Evolutionary conservation across 2,329 filamentous ascomycete genomes (phyloP).

Genomic region (Phoma herbarum): DNA sequence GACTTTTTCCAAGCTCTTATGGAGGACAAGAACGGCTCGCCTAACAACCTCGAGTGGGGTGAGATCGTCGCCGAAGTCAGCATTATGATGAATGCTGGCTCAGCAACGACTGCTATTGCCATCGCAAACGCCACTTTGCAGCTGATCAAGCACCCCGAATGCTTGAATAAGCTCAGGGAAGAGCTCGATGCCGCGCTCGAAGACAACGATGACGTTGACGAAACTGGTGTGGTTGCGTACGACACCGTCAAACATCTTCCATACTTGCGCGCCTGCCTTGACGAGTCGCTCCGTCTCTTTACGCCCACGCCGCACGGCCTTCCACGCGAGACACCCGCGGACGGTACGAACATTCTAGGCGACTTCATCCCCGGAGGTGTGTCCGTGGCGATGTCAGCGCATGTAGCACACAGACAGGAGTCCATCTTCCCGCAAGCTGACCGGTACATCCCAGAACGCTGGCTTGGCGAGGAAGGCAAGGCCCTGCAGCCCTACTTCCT

Average conservation of each 20-base stretch:
- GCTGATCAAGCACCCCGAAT: conserved; percentile 59
- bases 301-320: conserved; percentile 56
- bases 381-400: conserved; percentile 53
- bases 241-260: conserved; percentile 45
- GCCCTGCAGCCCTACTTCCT: conserved; percentile 42
- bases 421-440: conserved; percentile 43
- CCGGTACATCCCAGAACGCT: conserved; percentile 48
- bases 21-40: conserved; percentile 58
- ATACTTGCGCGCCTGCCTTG: conserved; percentile 54
- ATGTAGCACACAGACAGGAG: conserved; percentile 55
- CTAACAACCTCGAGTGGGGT: conserved; percentile 63
- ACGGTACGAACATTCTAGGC: conserved; percentile 40
- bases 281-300: conserved; percentile 57
- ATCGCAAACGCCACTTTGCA: conserved; percentile 64
- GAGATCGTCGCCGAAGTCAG: conserved; percentile 66
- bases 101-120: conserved; percentile 62
- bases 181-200: conserved; percentile 41
- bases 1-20: conserved; percentile 68
- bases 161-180: conserved; percentile 36
- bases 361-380: conserved; percentile 41
- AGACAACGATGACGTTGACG: conserved; percentile 39
- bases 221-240: conserved; percentile 36
- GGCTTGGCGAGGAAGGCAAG: conserved; percentile 47
- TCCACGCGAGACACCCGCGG: conserved; percentile 45
- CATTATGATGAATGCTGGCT: conserved; percentile 62